These are phyloP conservation scores for Nakaseomyces uthaithaninus DNA, from an alignment of 1,139 yeast genomes.

Conservation along the genomic window DNA sequence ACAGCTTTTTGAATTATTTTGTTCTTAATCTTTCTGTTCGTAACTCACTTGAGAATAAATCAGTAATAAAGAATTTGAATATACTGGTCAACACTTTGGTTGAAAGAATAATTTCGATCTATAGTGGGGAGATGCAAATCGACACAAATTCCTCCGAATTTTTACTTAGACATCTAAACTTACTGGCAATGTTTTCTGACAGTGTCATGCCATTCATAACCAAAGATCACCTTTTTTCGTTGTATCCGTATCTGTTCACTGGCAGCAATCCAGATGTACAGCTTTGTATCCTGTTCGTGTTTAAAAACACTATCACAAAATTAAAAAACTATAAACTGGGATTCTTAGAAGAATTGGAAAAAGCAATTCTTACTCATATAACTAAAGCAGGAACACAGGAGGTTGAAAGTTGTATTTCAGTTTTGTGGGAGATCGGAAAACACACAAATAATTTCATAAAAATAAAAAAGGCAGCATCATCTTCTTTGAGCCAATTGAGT, in stretches of 20 bases:
- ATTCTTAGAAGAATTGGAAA: slow-evolving; percentile 45
- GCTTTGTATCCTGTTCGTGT: slow-evolving; percentile 45
- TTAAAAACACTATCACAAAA: slow-evolving; percentile 42
- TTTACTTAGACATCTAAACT: slow-evolving; percentile 31
- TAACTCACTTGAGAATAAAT: slow-evolving; percentile 16
- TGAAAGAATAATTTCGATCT: slow-evolving; percentile 15
- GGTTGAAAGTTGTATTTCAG: slow-evolving; percentile 60
- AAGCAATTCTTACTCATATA: slow-evolving; percentile 44
- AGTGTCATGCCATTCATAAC: slow-evolving; percentile 44
- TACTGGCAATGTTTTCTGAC: slow-evolving; percentile 48
- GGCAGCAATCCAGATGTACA: slow-evolving; percentile 39
- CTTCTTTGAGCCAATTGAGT: slow-evolving; percentile 45
- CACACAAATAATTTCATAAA: slow-evolving; percentile 41
- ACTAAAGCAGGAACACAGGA: slow-evolving; percentile 54
- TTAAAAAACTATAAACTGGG: slow-evolving; percentile 41
- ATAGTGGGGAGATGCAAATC: slow-evolving; percentile 28
- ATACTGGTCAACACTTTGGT: slow-evolving; percentile 28
- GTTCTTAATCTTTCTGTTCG: slow-evolving; percentile 33
- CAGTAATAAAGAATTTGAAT: slow-evolving; percentile 21
- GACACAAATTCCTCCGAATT: background rate
- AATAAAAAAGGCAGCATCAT: slow-evolving; percentile 52
- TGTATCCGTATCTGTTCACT: slow-evolving; percentile 49
- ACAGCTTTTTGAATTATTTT: slow-evolving; percentile 37
- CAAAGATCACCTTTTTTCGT: slow-evolving; percentile 55
- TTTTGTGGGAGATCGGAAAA: slow-evolving; percentile 49